Conservation (phyloP, 2,329 filamentous ascomycete species). For the Gnomoniopsis smithogilvyi region DNA sequence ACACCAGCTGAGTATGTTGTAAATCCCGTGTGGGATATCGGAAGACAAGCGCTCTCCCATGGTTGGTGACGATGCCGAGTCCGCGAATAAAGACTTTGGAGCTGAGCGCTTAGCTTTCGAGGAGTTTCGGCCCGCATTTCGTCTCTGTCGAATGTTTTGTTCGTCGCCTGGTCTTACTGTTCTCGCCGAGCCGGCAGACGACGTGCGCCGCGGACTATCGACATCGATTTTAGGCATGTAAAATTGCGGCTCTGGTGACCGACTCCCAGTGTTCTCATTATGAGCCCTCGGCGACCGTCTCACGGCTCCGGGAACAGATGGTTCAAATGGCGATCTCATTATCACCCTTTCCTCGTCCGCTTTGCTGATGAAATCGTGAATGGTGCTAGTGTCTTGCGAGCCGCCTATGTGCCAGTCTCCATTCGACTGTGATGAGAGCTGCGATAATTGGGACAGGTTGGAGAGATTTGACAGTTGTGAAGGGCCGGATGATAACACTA, state of each 20-base stretch:
- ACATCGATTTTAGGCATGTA: slow-evolving; percentile 49
- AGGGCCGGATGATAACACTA: slow-evolving; percentile 39
- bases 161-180: slow-evolving; percentile 30
- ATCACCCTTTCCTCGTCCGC: slow-evolving; percentile 56
- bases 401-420: slow-evolving; percentile 35
- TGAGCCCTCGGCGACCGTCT: slow-evolving; percentile 25
- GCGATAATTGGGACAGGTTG: slow-evolving; percentile 30
- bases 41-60: slow-evolving; percentile 31
- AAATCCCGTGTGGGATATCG: slow-evolving; percentile 35
- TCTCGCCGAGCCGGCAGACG: slow-evolving; percentile 31
- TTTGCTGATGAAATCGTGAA: slow-evolving; percentile 49
- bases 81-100: not conserved
- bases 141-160: slow-evolving; percentile 22
- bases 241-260: slow-evolving; percentile 48
- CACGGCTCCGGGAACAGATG: slow-evolving; percentile 42
- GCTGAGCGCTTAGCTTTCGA: not conserved
- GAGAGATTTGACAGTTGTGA: slow-evolving; percentile 40
- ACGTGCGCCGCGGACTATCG: slow-evolving; percentile 32
- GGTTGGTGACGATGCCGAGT: slow-evolving; percentile 20
- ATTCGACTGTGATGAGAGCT: slow-evolving; percentile 24
- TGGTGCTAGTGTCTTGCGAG: slow-evolving; percentile 52
- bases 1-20: slow-evolving; percentile 44
- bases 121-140: slow-evolving; percentile 20
- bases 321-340: slow-evolving; percentile 51
- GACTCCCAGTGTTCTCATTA: slow-evolving; percentile 25